phyloP scores from a whole-genome alignment of 306 rosid species.

The Corylus americana region DNA sequence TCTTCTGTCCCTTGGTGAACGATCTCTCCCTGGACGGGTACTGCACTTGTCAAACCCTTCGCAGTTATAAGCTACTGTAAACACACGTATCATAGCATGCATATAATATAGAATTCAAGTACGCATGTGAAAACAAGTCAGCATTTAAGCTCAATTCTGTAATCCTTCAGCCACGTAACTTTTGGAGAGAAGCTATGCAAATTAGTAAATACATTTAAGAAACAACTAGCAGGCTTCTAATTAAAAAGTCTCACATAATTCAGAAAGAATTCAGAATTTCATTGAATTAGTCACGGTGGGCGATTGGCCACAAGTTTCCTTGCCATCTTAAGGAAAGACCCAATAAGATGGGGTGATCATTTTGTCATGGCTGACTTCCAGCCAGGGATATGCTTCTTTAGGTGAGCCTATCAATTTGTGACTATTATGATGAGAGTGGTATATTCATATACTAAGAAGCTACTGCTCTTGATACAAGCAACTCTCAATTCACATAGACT shows the following conservation, averaged over 20 bases:
- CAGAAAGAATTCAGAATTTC: neutral
- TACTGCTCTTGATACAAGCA: neutral
- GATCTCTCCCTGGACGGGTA: constrained; percentile 95
- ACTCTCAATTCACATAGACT: constrained; percentile 9
- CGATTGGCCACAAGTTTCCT: neutral
- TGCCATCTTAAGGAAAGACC: neutral
- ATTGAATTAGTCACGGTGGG: neutral
- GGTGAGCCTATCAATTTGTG: neutral
- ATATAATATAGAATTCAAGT: neutral
- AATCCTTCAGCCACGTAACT: neutral
- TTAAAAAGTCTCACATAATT: neutral
- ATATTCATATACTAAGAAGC: neutral
- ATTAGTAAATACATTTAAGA: neutral
- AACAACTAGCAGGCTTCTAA: constrained; percentile 10
- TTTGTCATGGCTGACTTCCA: neutral
- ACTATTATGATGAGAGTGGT: neutral
- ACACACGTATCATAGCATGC: constrained; percentile 2
- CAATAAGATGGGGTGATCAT: neutral
- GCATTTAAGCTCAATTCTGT: neutral
- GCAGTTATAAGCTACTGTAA: neutral
- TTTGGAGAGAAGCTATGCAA: neutral
- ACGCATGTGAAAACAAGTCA: neutral
- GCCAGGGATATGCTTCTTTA: neutral
- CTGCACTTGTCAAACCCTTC: constrained; percentile 1
- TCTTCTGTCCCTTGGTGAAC: constrained; percentile 92